Evolutionary conservation across 768 basidiomycete species (phyloP), one percentile per base, ranked within the genome.

Genomic region (Hypsizygus marmoreus): DNA sequence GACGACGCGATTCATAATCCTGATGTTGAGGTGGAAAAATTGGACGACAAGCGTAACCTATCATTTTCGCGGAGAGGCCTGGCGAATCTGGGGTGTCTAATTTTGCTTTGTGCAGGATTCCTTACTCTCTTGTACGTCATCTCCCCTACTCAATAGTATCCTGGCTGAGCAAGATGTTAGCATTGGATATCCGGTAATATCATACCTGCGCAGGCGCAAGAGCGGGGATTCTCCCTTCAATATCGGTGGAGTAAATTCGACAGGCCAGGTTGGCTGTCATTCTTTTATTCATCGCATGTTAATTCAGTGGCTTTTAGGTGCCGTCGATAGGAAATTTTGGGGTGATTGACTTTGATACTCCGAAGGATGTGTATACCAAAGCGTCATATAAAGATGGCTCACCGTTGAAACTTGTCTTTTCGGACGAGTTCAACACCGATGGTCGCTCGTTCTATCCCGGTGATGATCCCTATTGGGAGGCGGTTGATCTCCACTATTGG

Each of bases 391-490:
- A 71, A 26, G 85, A 90, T 53, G 83, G 86, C 4, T 65, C 70
- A 24, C 53, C 65, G 37, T 69, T 76, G 72, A 60, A 72, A 34
- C 71, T 91, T 19, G 84, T 89, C 8, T 91, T 88, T 61, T 84
- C 81, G 4, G 90, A 92, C 64, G 90, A 92, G 60, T 91, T 92
- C 61, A 84, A 91, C 59, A 70, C 69, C 19, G 81, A 84, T 16
- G 87, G 88, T 4, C 72, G 90, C 50, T 76, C 84, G 4, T 91
- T 91, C 58, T 91, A 87, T 68, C 80, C 84, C 31, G 87, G 87
- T 4, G 88, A 91, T 52, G 90, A 92, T 62, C 90, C 90, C 3
- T 91, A 86, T 56, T 88, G 87, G 86, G 85, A 89, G 59, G 86
- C 89, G 28, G 83, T 69, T 16, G 74, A 91, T 64, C 71, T 91